phyloP scores from a whole-genome alignment of 495 filamentous ascomycete genomes.

The Penicillium atrosanguineum region DNA sequence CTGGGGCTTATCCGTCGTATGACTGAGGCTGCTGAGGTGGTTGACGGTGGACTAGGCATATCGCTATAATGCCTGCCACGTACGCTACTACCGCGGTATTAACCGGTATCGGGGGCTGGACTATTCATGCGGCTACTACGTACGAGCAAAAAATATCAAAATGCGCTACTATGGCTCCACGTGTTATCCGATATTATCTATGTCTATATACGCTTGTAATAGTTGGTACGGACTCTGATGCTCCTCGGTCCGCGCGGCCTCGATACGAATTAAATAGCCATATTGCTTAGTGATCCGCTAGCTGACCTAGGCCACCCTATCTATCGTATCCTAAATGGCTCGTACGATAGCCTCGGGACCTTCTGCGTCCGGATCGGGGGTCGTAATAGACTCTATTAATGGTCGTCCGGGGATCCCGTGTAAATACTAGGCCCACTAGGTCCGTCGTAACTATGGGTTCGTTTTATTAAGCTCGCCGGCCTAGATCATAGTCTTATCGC shows the following conservation, averaged over 20 bases:
- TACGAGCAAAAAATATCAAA: conserved; percentile 13
- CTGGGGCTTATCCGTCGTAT: background rate
- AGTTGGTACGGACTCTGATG: conserved; percentile 2
- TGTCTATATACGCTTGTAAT: conserved; percentile 11
- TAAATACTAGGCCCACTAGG: background rate
- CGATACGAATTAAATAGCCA: background rate
- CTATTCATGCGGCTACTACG: conserved; percentile 4
- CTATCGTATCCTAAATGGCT: conserved; percentile 2
- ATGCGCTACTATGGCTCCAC: conserved; percentile 16
- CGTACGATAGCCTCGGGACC: background rate
- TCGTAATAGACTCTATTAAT: background rate
- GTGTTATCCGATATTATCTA: conserved; percentile 3
- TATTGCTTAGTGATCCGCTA: conserved; percentile 5
- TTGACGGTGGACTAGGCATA: background rate
- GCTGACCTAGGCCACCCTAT: conserved; percentile 3
- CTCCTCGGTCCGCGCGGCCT: conserved; percentile 1
- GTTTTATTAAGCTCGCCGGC: background rate
- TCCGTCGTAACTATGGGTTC: background rate
- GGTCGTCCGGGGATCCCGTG: background rate
- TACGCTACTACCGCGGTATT: background rate
- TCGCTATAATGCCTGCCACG: background rate
- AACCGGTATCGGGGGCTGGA: conserved; percentile 1
- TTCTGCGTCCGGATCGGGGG: background rate
- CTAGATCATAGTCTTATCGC: background rate
- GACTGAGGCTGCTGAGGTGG: background rate